A percentile compares a stretch with the other conserved stretches of the same genome.
Conservation (phyloP, 2,329 filamentous ascomycete species). For the Aspergillus fumigatiaffinis region DNA sequence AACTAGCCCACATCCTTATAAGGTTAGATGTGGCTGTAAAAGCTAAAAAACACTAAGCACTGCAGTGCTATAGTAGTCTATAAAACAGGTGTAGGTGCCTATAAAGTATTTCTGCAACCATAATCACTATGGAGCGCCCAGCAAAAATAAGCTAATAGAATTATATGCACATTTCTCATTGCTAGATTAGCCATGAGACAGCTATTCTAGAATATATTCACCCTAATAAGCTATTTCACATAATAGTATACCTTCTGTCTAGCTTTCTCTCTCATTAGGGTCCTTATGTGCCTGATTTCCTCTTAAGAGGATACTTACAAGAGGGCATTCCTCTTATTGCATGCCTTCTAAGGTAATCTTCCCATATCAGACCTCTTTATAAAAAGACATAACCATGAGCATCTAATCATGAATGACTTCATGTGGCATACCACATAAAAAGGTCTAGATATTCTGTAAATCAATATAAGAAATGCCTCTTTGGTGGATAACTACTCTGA, state of each 20-base stretch:
- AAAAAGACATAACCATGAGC: constrained; percentile 1
- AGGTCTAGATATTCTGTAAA: constrained; percentile 1
- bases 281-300: constrained; percentile 1
- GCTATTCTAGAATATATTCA: not conserved
- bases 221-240: not conserved
- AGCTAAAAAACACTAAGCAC: no score
- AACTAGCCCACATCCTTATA: no score
- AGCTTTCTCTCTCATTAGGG: not conserved
- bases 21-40: no score
- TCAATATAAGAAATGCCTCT: constrained; percentile 1
- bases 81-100: no score
- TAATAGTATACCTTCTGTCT: not conserved
- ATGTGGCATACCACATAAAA: constrained; percentile 2
- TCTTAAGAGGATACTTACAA: constrained; percentile 4
- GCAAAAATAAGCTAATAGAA: no score
- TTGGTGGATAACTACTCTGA: not conserved
- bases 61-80: no score
- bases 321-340: not conserved
- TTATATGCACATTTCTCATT: not conserved
- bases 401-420: constrained; percentile 1
- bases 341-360: not conserved
- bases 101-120: no score
- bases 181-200: not conserved
- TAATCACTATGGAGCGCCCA: no score
- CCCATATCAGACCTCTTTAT: not conserved